phyloP scores from a whole-genome alignment of 768 basidiomycete species.

The Leccinum truebloodii region DNA sequence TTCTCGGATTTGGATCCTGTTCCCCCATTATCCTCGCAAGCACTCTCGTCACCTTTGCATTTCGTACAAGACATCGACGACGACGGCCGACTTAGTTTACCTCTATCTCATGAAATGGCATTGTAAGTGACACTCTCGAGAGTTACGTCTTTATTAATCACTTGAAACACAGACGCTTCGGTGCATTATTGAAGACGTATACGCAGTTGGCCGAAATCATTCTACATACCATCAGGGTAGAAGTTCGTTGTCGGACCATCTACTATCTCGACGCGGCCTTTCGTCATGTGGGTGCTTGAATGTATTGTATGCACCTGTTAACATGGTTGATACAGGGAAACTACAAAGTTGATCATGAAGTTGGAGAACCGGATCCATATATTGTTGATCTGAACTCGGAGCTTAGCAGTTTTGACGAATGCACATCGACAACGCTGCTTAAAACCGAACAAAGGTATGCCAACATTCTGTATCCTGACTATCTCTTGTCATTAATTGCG shows the following conservation, averaged over 20 bases:
- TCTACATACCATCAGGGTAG: conserved; percentile 83
- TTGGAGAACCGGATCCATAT: conserved; percentile 89
- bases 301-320: conserved; percentile 8
- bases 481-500: not conserved
- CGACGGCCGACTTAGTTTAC: conserved; percentile 60
- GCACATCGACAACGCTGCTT: conserved; percentile 60
- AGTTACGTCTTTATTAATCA: conserved; percentile 5
- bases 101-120: conserved; percentile 86
- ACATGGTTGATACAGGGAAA: conserved; percentile 59
- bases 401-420: conserved; percentile 73
- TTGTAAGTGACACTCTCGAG: conserved; percentile 53
- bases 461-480: not conserved
- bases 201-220: conserved; percentile 87
- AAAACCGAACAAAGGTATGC: conserved; percentile 67
- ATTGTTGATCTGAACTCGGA: conserved; percentile 84
- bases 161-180: conserved; percentile 69
- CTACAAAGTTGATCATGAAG: conserved; percentile 79
- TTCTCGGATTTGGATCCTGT: conserved; percentile 47
- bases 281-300: conserved; percentile 54
- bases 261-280: conserved; percentile 81
- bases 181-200: conserved; percentile 88
- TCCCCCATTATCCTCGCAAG: conserved; percentile 43
- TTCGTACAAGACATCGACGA: conserved; percentile 37
- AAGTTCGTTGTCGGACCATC: conserved; percentile 81
- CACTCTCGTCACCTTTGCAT: conserved; percentile 49